Conservation (phyloP, 2,329 filamentous ascomycete species). For the Ascochyta koolunga region DNA sequence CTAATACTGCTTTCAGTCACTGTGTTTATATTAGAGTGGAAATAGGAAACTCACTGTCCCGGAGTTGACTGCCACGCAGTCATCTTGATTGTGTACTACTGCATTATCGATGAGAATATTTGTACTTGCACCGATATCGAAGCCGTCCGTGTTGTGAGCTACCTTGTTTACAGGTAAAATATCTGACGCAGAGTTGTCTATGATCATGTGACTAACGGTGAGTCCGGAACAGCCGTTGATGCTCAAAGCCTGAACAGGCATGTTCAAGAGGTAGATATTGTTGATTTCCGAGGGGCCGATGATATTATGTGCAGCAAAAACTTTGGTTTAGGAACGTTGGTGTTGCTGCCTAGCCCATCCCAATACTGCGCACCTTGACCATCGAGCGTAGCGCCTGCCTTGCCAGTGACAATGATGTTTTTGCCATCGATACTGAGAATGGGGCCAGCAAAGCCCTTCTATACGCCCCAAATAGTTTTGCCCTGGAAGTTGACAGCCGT, state of each 20-base stretch:
- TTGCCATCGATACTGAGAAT: conserved; percentile 44
- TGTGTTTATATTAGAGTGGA: too few relatives aligned
- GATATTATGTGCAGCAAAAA: neutral
- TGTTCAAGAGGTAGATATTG: conserved; percentile 58
- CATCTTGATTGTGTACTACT: conserved; percentile 62
- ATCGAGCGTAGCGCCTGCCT: conserved; percentile 29
- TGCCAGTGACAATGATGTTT: conserved; percentile 50
- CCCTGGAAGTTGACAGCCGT: conserved; percentile 50
- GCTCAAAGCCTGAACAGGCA: conserved; percentile 59
- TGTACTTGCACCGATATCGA: conserved; percentile 58
- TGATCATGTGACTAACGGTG: conserved; percentile 55
- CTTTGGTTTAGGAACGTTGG: conserved; percentile 45
- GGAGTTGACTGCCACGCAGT: conserved; percentile 63
- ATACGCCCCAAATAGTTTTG: conserved; percentile 19
- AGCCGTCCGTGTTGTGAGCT: conserved; percentile 60
- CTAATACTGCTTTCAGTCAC: too few relatives aligned
- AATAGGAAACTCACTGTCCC: conserved; percentile 41
- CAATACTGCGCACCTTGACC: conserved; percentile 32
- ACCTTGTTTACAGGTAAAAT: conserved; percentile 2
- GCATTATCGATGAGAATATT: conserved; percentile 50
- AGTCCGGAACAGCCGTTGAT: conserved; percentile 51
- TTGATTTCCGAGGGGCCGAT: conserved; percentile 42
- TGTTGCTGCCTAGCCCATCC: conserved; percentile 52
- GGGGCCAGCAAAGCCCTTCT: conserved; percentile 43
- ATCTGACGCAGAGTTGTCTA: conserved; percentile 52